Conservation (phyloP, 345 rosid genomes). For the Eucalyptus rudis region DNA sequence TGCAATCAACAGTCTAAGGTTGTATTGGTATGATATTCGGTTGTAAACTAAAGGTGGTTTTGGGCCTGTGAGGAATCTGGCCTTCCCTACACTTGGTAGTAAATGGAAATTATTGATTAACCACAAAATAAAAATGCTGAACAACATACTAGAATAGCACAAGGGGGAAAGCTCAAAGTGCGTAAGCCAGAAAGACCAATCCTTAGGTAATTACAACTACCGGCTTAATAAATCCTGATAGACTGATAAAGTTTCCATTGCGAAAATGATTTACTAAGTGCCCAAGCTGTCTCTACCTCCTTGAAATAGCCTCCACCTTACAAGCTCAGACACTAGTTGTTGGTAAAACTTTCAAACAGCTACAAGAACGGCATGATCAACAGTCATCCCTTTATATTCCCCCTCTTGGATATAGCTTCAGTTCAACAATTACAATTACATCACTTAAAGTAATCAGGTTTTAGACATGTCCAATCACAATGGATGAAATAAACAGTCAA, state of each 20-base stretch:
- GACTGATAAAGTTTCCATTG: not conserved
- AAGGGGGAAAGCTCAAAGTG: not conserved
- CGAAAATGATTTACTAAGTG: not conserved
- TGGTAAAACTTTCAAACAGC: not conserved
- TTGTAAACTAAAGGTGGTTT: not conserved
- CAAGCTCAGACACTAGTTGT: not conserved
- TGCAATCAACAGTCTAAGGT: not conserved
- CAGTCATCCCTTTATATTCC: not conserved
- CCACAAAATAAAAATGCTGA: not conserved
- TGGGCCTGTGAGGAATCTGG: not conserved
- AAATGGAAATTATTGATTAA: not conserved
- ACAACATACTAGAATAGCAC: not conserved
- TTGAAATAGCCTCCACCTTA: not conserved
- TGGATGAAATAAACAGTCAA: not conserved
- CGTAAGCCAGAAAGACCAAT: not conserved
- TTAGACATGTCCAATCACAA: not conserved
- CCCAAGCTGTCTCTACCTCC: not conserved
- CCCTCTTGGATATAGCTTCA: not conserved
- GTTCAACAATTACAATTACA: not conserved
- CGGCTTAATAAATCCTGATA: not conserved
- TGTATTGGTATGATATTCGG: not conserved
- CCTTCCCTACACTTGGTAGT: not conserved
- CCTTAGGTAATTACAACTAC: not conserved
- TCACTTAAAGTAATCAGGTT: not conserved
- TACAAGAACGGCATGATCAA: not conserved